phyloP scores from a whole-genome alignment of 2,329 filamentous ascomycete genomes.

The Pseudocercospora ulei region DNA sequence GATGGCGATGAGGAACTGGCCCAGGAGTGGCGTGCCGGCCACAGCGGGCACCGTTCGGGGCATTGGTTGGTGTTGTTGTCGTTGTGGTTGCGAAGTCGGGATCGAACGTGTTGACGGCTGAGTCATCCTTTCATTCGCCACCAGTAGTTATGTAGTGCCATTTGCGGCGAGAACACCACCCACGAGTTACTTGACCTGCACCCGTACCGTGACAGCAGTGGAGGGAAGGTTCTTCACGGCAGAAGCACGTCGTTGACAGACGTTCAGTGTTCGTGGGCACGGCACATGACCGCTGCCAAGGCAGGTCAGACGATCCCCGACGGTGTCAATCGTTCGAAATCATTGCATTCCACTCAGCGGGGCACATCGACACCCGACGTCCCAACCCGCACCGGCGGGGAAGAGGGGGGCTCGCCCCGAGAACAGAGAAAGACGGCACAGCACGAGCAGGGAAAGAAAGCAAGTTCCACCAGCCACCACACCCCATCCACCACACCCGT shows the following conservation, averaged over 20 bases:
- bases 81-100: background rate
- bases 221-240: no score
- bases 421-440: conserved; percentile 4
- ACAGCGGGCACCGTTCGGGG: conserved; percentile 14
- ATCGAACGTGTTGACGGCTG: no score
- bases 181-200: no score
- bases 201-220: no score
- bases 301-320: no score
- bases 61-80: background rate
- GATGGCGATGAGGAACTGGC: conserved; percentile 59
- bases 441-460: conserved; percentile 5
- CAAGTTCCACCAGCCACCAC: conserved; percentile 7
- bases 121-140: no score
- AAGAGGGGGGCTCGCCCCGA: conserved; percentile 4
- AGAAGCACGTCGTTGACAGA: no score
- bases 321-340: no score
- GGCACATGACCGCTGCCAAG: no score
- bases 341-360: conserved; percentile 5
- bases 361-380: conserved; percentile 4
- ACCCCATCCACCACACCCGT: conserved; percentile 4
- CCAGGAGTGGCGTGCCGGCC: conserved; percentile 35
- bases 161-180: no score
- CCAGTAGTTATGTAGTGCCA: no score
- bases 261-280: no score
- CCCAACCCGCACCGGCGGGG: conserved; percentile 1